Evolutionary conservation across 2,329 filamentous ascomycete genomes (phyloP), one percentile per base, ranked within the genome.

Genomic region (Ophiocordyceps camponoti-floridani): DNA sequence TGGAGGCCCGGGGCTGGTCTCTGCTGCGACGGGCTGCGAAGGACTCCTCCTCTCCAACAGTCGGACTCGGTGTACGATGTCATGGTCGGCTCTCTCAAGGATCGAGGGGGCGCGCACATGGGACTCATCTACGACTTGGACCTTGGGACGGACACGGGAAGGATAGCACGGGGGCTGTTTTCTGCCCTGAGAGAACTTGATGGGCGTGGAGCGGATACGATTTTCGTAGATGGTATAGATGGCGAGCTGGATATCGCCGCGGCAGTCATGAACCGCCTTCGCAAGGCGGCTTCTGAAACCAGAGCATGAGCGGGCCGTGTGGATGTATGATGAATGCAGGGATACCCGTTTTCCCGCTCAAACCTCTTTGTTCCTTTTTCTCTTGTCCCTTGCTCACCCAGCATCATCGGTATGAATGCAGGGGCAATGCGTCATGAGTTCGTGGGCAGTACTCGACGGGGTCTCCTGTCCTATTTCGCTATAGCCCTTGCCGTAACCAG

Each of bases 211-310:
- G 86, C 86, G 4, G 79, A 91, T 56, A 70, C 82, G 18, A 95
- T 98, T 44, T 84, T 88, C 52, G 85, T 96, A 11, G 91, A 98
- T 59, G 89, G 89, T 2, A 83, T 95, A 46, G 69, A 77, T 48
- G 82, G 84, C 47, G 77, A 82, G 47, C 79, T 82, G 30, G 84
- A 91, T 57, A 80, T 91, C 52, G 86, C 87, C 18, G 84, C 85
- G 23, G 91, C 84, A 23, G 79, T 89, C 51, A 88, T 89, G 82
- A 89, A 89, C 56, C 71, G 84, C 51, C 68, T 89, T 46, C 73
- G 83, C 50, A 89, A 89, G 65, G 84, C 84, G 45, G 83, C 84
- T 23, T 75, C 72, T 19, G 70, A 73, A 47, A 73, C 72, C 58
- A 67, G 66, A 58, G 61, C 60, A 55, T 75, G 30, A 45, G 54